Conservation (phyloP, 2,329 filamentous ascomycete species). For the Ambrosiella xylebori region DNA sequence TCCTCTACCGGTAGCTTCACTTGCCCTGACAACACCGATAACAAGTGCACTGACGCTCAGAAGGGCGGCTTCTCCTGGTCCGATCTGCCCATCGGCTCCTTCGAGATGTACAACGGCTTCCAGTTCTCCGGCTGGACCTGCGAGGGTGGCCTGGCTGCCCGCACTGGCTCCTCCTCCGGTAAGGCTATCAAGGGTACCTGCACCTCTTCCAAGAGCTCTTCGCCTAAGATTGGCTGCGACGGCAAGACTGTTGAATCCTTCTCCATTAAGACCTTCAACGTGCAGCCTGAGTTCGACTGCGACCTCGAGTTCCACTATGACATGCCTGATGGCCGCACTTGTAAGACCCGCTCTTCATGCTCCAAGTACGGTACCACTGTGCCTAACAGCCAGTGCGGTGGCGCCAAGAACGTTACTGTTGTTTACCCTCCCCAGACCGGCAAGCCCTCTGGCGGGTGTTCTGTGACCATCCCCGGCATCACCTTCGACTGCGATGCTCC, state of each 20-base stretch:
- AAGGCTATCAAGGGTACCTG: slow-evolving; percentile 45
- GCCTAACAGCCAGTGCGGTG: slow-evolving; percentile 79
- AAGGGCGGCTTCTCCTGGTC: slow-evolving; percentile 54
- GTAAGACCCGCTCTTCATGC: slow-evolving; percentile 62
- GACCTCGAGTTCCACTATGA: slow-evolving; percentile 73
- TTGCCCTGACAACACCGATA: slow-evolving; percentile 56
- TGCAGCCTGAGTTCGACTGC: slow-evolving; percentile 57
- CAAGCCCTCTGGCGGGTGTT: slow-evolving; percentile 41
- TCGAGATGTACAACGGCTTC: slow-evolving; percentile 55
- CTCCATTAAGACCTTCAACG: slow-evolving; percentile 57
- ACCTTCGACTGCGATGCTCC: slow-evolving; percentile 49
- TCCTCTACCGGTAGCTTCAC: slow-evolving; percentile 28
- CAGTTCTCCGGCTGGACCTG: slow-evolving; percentile 58
- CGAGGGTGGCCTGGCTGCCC: slow-evolving; percentile 38
- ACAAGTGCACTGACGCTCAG: slow-evolving; percentile 59
- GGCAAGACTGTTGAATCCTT: slow-evolving; percentile 37
- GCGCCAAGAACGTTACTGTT: slow-evolving; percentile 66
- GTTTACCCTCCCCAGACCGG: slow-evolving; percentile 42
- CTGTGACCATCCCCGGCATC: slow-evolving; percentile 56
- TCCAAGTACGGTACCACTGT: slow-evolving; percentile 49
- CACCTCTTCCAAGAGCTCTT: slow-evolving; percentile 26
- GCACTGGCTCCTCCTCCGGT: slow-evolving; percentile 26
- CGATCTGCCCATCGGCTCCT: slow-evolving; percentile 40
- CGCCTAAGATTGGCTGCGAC: slow-evolving; percentile 41
- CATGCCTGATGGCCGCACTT: slow-evolving; percentile 67